phyloP scores from a whole-genome alignment of 306 rosid species.

The Fragaria vesca region DNA sequence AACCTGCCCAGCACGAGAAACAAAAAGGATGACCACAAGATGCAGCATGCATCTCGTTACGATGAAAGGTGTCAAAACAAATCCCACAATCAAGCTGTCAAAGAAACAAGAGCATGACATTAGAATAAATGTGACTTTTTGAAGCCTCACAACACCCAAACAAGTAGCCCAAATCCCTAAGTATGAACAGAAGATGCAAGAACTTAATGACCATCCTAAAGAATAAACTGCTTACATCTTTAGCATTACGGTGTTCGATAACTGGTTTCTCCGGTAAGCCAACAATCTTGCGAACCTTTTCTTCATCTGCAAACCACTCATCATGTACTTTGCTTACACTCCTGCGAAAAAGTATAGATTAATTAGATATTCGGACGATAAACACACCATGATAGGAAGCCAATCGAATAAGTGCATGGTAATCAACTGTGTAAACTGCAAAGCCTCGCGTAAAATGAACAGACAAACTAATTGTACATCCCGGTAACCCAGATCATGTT shows the following conservation, averaged over 20 bases:
- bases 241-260: constrained; percentile 33
- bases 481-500: not conserved
- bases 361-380: constrained; percentile 10
- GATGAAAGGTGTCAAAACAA: constrained; percentile 20
- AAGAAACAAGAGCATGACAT: constrained; percentile 3
- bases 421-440: not conserved
- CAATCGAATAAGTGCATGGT: constrained; percentile 8
- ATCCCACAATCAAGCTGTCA: no score
- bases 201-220: not conserved
- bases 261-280: constrained; percentile 52
- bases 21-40: constrained; percentile 66
- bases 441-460: not conserved
- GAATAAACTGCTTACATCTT: constrained; percentile 39
- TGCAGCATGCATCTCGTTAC: constrained; percentile 38
- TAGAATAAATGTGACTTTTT: not conserved
- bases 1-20: constrained; percentile 55
- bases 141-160: not conserved
- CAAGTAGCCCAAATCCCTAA: not conserved
- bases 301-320: constrained; percentile 74
- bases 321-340: constrained; percentile 66
- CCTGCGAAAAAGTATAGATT: constrained; percentile 32
- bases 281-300: constrained; percentile 54
- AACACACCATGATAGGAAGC: constrained; percentile 14
- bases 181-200: constrained; percentile 5
- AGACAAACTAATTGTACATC: not conserved